These are phyloP conservation scores for Cystofilobasidium ferigula DNA, from an alignment of 768 basidiomycete genomes.

Conservation along the genomic window DNA sequence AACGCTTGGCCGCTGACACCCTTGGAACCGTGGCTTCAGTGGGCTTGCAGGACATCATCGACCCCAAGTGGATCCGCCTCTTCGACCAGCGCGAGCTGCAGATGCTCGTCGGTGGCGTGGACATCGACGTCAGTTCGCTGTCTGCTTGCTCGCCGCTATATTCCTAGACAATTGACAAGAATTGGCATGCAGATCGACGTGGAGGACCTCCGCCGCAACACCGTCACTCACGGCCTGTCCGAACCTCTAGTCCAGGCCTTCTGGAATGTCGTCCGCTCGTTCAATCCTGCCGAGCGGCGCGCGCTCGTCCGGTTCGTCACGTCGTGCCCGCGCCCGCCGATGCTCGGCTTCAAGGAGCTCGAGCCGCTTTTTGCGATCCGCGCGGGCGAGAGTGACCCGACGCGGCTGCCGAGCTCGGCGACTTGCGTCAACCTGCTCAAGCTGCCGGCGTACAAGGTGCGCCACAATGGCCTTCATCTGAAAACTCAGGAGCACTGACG, in stretches of 20 bases:
- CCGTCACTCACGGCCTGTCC: slow-evolving; percentile 72
- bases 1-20: too few relatives aligned
- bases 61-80: slow-evolving; percentile 88
- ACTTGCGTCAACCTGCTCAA: slow-evolving; percentile 90
- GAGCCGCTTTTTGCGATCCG: slow-evolving; percentile 80
- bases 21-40: slow-evolving; percentile 31
- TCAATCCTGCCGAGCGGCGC: slow-evolving; percentile 68
- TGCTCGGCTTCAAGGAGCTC: slow-evolving; percentile 42
- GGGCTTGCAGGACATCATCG: slow-evolving; percentile 83
- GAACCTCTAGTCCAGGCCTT: slow-evolving; percentile 47
- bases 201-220: slow-evolving; percentile 64
- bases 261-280: slow-evolving; percentile 58
- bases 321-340: slow-evolving; percentile 22
- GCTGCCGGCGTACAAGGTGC: slow-evolving; percentile 56
- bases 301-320: slow-evolving; percentile 81
- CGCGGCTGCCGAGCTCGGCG: slow-evolving; percentile 41
- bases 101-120: slow-evolving; percentile 77
- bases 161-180: too few relatives aligned
- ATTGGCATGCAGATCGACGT: slow-evolving; percentile 41
- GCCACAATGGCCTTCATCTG: too few relatives aligned
- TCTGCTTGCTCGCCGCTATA: too few relatives aligned
- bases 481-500: too few relatives aligned
- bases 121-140: slow-evolving; percentile 36
- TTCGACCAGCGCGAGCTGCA: slow-evolving; percentile 96
- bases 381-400: slow-evolving; percentile 57